Evolutionary conservation across 2,329 filamentous ascomycete species (phyloP).

Genomic region (Sporothrix protearum): DNA sequence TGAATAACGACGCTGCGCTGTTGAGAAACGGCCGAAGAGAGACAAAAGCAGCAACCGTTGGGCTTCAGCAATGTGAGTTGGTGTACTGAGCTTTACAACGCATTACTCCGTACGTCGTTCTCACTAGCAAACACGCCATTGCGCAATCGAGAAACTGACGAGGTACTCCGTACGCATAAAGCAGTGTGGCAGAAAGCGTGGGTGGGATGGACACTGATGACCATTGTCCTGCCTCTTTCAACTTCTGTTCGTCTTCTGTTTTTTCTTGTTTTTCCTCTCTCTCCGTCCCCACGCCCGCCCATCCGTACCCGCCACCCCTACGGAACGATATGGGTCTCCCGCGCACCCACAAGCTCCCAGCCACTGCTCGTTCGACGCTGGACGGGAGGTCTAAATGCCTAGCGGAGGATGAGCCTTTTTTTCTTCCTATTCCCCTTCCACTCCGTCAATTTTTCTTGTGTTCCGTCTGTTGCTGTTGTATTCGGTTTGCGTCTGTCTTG

Average conservation of each 20-base stretch:
- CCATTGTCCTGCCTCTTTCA: not conserved
- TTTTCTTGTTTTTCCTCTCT: not conserved
- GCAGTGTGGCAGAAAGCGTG: no score
- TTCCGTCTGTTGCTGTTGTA: no score
- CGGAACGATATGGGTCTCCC: constrained; percentile 11
- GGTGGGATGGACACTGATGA: not conserved
- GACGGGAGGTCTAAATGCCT: not conserved
- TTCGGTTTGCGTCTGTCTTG: not conserved
- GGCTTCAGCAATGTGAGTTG: not conserved
- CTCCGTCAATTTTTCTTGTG: not conserved
- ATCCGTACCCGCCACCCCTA: constrained; percentile 13
- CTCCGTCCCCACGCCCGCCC: not conserved
- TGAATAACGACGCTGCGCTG: not conserved
- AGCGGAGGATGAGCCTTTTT: constrained; percentile 7
- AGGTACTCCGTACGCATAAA: no score
- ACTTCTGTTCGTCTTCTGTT: not conserved
- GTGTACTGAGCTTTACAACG: no score
- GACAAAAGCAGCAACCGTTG: not conserved
- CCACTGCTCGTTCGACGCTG: not conserved
- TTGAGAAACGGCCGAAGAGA: not conserved
- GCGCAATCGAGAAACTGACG: constrained; percentile 14
- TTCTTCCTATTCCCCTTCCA: not conserved
- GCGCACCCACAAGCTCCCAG: not conserved
- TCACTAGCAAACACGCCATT: constrained; percentile 11
- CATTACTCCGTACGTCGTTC: not conserved